A percentile compares a stretch with the other conserved stretches of the same genome.
Conservation (phyloP, 2,329 filamentous ascomycete species). For the Teratosphaeria epicoccoides region DNA sequence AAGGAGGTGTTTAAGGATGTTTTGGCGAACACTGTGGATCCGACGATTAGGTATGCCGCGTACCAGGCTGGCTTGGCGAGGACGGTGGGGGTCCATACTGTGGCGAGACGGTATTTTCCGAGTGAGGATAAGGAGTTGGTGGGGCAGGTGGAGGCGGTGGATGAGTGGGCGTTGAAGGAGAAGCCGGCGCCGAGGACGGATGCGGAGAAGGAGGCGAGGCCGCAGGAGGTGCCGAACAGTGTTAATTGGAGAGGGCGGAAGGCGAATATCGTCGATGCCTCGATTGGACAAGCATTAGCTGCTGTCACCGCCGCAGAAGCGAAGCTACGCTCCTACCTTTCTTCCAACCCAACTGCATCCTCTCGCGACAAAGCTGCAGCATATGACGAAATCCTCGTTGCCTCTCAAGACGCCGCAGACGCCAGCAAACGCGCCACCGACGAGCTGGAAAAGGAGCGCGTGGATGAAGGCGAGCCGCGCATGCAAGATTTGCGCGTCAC, state of each 20-base stretch:
- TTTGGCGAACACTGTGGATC: constrained; percentile 75
- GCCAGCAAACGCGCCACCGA: constrained; percentile 89
- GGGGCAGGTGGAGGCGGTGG: constrained; percentile 57
- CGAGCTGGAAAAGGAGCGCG: constrained; percentile 71
- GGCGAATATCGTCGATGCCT: constrained; percentile 83
- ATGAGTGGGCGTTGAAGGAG: constrained; percentile 56
- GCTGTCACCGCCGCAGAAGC: constrained; percentile 50
- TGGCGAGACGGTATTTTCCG: constrained; percentile 72
- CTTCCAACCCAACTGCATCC: constrained; percentile 31
- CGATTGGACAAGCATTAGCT: constrained; percentile 75
- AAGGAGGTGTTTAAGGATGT: constrained; percentile 79
- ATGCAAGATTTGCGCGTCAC: constrained; percentile 93
- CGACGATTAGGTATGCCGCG: constrained; percentile 85
- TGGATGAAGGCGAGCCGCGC: constrained; percentile 69
- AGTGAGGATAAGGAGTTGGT: constrained; percentile 52
- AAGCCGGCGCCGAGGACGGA: constrained; percentile 23
- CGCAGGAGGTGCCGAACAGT: constrained; percentile 51
- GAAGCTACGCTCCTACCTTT: constrained; percentile 39
- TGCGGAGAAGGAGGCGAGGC: constrained; percentile 14
- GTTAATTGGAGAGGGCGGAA: constrained; percentile 78
- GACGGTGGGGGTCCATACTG: constrained; percentile 67
- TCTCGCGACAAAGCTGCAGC: constrained; percentile 62
- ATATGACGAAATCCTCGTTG: constrained; percentile 82
- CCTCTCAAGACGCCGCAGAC: constrained; percentile 88
- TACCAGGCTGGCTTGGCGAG: constrained; percentile 67